Base-by-base conservation (phyloP, 2,329 filamentous ascomycete genomes). In the Paraconiothyrium brasiliense region DNA sequence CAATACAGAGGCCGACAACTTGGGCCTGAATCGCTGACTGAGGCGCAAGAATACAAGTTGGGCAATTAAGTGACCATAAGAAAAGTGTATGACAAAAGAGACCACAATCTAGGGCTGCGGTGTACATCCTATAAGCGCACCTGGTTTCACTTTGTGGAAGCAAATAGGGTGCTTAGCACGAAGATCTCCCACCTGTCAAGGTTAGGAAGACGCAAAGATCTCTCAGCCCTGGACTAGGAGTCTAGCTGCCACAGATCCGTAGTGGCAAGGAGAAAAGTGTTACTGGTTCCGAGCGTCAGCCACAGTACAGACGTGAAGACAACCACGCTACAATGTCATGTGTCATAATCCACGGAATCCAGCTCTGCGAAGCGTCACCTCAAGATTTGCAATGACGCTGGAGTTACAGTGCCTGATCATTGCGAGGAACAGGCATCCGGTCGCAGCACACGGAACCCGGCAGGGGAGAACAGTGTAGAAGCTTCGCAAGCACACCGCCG, bases 141-240 rank as follows among this genome's bases (percentile, higher is more conserved):
- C 4, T 27, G 44, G 46, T 32, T 22, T 13, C 46, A 30, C 27
- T 48, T 30, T 48, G 13, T 7, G 46, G 24, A 22, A 48, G 9
- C 48, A 52, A 57, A 65, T 64, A 59, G 41, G 22, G 52, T 60
- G 54, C 39, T 60, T 10, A 50, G 13, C 37, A 50, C 27, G 64
- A 55, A 44, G 63, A 60, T 62, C 58, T 63, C 48, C 62, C 62
- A 57, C 57, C 55, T 61, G 64, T 63, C 59, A 58, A 61, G 35
- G 52, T 44, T 43, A 54, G 62, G 65, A 47, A 67, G 65, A 64
- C 64, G 55, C 58, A 64, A 62, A 61, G 65, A 63, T 35, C 47
- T 30, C 37, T 37, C 49, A 63, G 59, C 52, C 52, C 51, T 59
- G 46, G 35, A 47, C 48, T 62, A 63, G 65, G 61, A 48, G 27